These are phyloP conservation scores for Zygnema cylindricum DNA, from an alignment of 139 green algal genomes.

Conservation along the genomic window DNA sequence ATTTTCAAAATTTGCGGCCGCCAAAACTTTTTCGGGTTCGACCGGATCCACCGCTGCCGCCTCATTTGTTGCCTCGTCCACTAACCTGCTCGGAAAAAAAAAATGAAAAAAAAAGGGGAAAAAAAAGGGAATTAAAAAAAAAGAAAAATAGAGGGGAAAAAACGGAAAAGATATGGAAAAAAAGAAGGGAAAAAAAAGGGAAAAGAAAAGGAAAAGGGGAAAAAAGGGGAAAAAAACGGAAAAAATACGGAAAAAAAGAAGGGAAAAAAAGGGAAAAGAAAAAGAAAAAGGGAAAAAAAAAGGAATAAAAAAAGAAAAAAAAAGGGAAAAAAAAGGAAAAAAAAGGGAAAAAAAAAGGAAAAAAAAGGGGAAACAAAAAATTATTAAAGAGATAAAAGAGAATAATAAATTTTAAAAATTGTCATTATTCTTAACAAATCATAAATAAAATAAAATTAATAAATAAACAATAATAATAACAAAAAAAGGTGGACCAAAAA, in stretches of 20 bases:
- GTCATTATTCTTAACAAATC: neutral
- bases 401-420: neutral
- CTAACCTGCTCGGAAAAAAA: slow-evolving; percentile 27
- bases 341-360: neutral
- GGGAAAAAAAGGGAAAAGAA: neutral
- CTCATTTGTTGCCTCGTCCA: slow-evolving; percentile 48
- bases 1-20: slow-evolving; percentile 35
- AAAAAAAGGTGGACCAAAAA: too few species aligned
- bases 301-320: neutral
- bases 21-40: slow-evolving; percentile 45
- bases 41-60: slow-evolving; percentile 54
- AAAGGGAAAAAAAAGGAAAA: neutral
- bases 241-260: neutral
- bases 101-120: neutral
- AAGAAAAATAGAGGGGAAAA: neutral
- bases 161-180: neutral
- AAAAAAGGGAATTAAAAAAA: neutral
- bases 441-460: neutral
- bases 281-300: neutral
- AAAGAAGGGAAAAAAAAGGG: neutral
- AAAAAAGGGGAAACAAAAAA: neutral
- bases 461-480: too few species aligned
- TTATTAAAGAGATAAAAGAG: neutral
- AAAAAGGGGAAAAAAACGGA: too few species aligned
- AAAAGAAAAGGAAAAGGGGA: neutral